These are phyloP conservation scores for Trypethelium eluteriae DNA, from an alignment of 495 filamentous ascomycete genomes.

Conservation along the genomic window DNA sequence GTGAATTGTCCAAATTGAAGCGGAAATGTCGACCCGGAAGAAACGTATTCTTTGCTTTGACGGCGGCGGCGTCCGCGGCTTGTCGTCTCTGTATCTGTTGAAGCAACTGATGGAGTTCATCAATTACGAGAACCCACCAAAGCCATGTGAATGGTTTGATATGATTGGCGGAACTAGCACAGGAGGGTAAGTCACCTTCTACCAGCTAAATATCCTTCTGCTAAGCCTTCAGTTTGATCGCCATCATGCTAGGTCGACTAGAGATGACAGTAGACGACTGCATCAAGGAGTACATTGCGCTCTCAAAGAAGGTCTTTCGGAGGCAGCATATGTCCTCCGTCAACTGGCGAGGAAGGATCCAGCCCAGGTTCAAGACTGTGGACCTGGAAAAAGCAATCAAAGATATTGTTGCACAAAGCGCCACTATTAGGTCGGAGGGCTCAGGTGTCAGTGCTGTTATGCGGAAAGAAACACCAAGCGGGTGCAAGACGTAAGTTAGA, in stretches of 20 bases:
- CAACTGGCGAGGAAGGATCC: constrained; percentile 5
- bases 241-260: constrained; percentile 21
- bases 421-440: not conserved
- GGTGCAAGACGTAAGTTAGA: constrained; percentile 6
- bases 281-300: constrained; percentile 3
- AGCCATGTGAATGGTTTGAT: constrained; percentile 26
- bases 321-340: constrained; percentile 3
- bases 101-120: constrained; percentile 23
- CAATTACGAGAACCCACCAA: constrained; percentile 19
- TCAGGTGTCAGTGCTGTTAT: constrained; percentile 9
- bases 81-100: constrained; percentile 22
- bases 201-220: not conserved
- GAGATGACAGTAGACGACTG: constrained; percentile 17
- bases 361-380: constrained; percentile 6
- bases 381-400: constrained; percentile 6
- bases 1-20: not conserved
- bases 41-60: constrained; percentile 18
- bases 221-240: constrained; percentile 17
- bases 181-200: constrained; percentile 18
- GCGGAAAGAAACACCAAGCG: constrained; percentile 4
- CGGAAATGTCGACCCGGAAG: not conserved
- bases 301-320: not conserved
- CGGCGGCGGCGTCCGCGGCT: constrained; percentile 25
- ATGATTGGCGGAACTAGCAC: constrained; percentile 26
- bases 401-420: constrained; percentile 3